Conservation (phyloP, 2,329 filamentous ascomycete species). For the Tolypocladium inflatum region DNA sequence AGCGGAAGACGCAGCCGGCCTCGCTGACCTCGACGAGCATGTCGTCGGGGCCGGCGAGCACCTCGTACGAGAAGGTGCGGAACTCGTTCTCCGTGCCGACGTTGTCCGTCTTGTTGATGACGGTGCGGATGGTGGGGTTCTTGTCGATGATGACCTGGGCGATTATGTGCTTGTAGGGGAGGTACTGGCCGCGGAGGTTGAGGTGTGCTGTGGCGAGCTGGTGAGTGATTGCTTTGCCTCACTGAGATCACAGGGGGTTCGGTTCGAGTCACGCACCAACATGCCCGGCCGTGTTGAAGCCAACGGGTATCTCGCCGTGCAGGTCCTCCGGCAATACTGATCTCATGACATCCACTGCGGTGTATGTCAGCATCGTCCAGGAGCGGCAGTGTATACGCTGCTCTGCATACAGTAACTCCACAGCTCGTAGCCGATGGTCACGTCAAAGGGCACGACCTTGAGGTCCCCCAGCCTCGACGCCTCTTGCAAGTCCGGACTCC, state of each 20-base stretch:
- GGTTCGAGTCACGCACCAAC: conserved; percentile 45
- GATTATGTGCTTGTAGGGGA: conserved; percentile 79
- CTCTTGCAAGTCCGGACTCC: conserved; percentile 61
- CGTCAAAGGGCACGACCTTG: conserved; percentile 62
- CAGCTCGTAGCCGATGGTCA: conserved; percentile 72
- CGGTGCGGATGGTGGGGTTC: conserved; percentile 69
- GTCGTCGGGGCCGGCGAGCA: conserved; percentile 73
- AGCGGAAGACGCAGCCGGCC: conserved; percentile 76
- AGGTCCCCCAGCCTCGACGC: conserved; percentile 61
- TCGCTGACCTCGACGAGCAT: conserved; percentile 77
- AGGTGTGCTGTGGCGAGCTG: conserved; percentile 59
- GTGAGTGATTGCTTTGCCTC: not conserved
- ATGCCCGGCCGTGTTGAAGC: conserved; percentile 84
- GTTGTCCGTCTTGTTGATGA: conserved; percentile 91
- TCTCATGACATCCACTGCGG: conserved; percentile 66
- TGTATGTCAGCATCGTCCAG: not conserved
- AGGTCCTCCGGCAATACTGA: conserved; percentile 73
- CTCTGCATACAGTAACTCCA: conserved; percentile 65
- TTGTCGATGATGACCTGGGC: conserved; percentile 85
- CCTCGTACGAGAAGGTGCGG: conserved; percentile 87
- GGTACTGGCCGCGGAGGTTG: conserved; percentile 75
- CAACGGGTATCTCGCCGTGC: conserved; percentile 71
- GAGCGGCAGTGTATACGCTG: not conserved
- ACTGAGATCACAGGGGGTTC: too few species aligned
- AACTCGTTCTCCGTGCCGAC: conserved; percentile 81